A percentile compares a stretch with the other conserved stretches of the same genome.
These are phyloP conservation scores for Zelopaecilomyces penicillatus DNA, from an alignment of 2,329 filamentous ascomycete genomes.

Conservation along the genomic window DNA sequence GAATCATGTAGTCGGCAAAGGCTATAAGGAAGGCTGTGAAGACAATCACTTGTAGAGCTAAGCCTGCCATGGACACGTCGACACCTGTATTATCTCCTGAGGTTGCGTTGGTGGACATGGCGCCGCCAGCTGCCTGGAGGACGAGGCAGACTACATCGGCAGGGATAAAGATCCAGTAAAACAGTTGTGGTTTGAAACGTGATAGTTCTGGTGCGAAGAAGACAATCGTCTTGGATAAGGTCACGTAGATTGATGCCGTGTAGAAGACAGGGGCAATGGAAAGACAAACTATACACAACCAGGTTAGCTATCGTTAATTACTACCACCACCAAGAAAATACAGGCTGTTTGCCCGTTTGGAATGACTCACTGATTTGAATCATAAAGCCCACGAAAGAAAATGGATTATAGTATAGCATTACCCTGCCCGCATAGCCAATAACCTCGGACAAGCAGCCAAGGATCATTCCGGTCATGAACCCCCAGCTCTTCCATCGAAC, in stretches of 20 bases:
- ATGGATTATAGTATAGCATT: conserved; percentile 49
- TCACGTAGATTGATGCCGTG: conserved; percentile 59
- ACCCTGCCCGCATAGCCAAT: conserved; percentile 56
- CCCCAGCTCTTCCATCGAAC: conserved; percentile 38
- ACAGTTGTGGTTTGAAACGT: conserved; percentile 33
- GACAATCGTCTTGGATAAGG: conserved; percentile 38
- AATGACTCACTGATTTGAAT: conserved; percentile 49
- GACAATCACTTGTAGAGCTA: conserved; percentile 50
- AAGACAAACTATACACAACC: conserved; percentile 37
- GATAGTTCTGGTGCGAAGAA: conserved; percentile 31
- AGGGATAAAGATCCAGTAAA: conserved; percentile 44
- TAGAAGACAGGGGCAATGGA: conserved; percentile 41
- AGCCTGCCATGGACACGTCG: conserved; percentile 39
- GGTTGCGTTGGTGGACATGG: conserved; percentile 35
- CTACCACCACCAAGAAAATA: background rate
- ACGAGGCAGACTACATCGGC: conserved; percentile 48
- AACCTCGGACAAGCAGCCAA: conserved; percentile 49
- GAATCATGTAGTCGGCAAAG: conserved; percentile 42
- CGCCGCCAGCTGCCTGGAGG: conserved; percentile 50
- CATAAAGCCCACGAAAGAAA: conserved; percentile 50
- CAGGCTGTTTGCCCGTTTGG: background rate
- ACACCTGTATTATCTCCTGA: conserved; percentile 31
- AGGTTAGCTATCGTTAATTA: background rate
- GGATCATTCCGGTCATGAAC: conserved; percentile 43
- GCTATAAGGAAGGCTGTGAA: conserved; percentile 42